Base-by-base conservation (phyloP, 2,329 filamentous ascomycete genomes). In the Acarospora socialis region DNA sequence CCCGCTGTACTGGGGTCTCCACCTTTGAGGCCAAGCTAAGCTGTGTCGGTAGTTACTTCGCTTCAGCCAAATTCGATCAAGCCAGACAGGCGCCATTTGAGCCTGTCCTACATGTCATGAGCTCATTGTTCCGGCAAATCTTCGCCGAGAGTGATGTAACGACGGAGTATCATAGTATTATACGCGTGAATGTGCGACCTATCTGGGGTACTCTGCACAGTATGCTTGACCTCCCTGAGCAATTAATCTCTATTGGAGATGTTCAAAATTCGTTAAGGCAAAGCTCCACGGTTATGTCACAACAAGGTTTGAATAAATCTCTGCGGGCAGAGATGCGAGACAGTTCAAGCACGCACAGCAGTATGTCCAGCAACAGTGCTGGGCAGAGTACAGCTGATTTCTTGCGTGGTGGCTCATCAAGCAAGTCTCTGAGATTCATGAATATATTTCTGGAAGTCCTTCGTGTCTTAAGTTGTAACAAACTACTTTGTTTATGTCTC, bases 361-460 rank as follows among this genome's bases (percentile, higher is more conserved):
- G 19, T 5, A 33, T 12, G 7, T n/a, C 20, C 10, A n/a, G n/a
- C n/a, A 13, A 15, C 8, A 12, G 32, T 8, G 31, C 31, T 12
- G 15, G 17, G 21, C 33, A 30, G 7, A 20, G 21, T 16, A 18
- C 22, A 13, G 4, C 40, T 61, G 30, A 59, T 60, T 48, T 57
- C 54, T 19, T 49, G 52, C 10, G 51, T 50, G 62, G 15, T 57
- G 60, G 33, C 18, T 32, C 23, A 15, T 50, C 53, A 20, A 57
- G 56, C 15, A 65, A 61, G 38, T 66, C 67, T 2, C 77, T 82
- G 42, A 74, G 82, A 8, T 68, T 93, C 34, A 81, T 87, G 66
- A 87, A 84, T 48, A 86, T 81, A 1, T 87, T 92, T 45, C 60
- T 93, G 27, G 86, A 94, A 43, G 77, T 93, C 7, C 55, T 94